These are phyloP conservation scores for Rosa rugosa DNA, from an alignment of 306 rosid species.

Conservation along the genomic window DNA sequence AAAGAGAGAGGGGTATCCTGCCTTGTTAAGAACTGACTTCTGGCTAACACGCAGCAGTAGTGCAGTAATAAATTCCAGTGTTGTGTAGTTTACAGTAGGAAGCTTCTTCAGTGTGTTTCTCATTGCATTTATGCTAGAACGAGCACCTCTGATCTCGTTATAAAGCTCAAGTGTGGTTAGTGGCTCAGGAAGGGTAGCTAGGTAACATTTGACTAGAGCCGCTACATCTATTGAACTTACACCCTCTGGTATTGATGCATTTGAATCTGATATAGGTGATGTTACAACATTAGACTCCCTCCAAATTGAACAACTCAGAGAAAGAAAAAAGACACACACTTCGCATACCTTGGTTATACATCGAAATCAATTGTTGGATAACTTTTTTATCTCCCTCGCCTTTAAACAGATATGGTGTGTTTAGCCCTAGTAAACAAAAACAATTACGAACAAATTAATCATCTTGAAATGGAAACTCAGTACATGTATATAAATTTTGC, in stretches of 20 bases:
- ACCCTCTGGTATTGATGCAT: constrained; percentile 76
- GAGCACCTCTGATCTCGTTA: constrained; percentile 70
- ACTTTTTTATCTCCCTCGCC: constrained; percentile 80
- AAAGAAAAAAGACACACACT: neutral
- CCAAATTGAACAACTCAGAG: constrained; percentile 26
- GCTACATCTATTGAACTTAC: constrained; percentile 81
- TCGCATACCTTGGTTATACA: constrained; percentile 78
- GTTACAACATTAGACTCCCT: constrained; percentile 14
- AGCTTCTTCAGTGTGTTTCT: constrained; percentile 77
- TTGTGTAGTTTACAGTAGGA: constrained; percentile 88
- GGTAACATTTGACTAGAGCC: constrained; percentile 79
- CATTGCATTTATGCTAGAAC: constrained; percentile 67
- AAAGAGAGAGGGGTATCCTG: constrained; percentile 28
- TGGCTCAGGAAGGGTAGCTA: constrained; percentile 96
- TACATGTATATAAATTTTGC: neutral
- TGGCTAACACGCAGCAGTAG: constrained; percentile 81
- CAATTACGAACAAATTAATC: constrained; percentile 7
- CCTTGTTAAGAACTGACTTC: constrained; percentile 89
- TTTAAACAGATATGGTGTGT: constrained; percentile 68
- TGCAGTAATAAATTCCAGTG: constrained; percentile 88
- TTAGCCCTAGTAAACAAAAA: constrained; percentile 59
- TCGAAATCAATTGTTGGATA: constrained; percentile 77
- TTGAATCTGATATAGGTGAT: constrained; percentile 51
- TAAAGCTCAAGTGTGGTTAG: constrained; percentile 79
- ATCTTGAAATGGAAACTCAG: neutral